Percentiles rank a stretch among this genome's conserved stretches.
phyloP scores from a whole-genome alignment of 805 yeast genomes.

The Monosporozyma aquatica region DNA sequence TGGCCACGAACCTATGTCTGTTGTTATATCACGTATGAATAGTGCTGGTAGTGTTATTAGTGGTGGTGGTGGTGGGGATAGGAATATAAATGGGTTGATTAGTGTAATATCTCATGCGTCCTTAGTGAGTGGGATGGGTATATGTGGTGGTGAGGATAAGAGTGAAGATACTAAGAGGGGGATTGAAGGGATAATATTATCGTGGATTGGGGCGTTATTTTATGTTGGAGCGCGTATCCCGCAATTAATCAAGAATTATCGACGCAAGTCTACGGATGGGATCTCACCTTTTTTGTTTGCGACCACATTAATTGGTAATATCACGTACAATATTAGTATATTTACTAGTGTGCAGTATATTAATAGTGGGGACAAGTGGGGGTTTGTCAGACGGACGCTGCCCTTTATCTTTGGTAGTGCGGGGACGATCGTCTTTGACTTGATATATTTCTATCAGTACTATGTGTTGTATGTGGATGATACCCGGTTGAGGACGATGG shows the following conservation, averaged over 20 bases:
- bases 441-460: slow-evolving; percentile 56
- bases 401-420: slow-evolving; percentile 81
- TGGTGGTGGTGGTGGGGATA: too few species aligned
- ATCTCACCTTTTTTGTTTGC: slow-evolving; percentile 71
- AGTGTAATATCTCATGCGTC: background rate
- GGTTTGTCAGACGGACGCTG: slow-evolving; percentile 56
- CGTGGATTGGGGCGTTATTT: slow-evolving; percentile 73
- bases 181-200: slow-evolving; percentile 42
- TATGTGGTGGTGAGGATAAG: slow-evolving; percentile 3
- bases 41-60: background rate
- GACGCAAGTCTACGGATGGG: slow-evolving; percentile 78
- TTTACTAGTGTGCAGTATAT: slow-evolving; percentile 51
- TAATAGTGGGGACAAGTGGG: slow-evolving; percentile 29
- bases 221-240: slow-evolving; percentile 79
- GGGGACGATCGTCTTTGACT: slow-evolving; percentile 76
- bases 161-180: background rate
- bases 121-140: background rate
- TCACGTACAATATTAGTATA: slow-evolving; percentile 68
- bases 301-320: slow-evolving; percentile 71
- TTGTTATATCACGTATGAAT: slow-evolving; percentile 1
- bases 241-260: slow-evolving; percentile 67
- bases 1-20: slow-evolving; percentile 29
- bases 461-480: slow-evolving; percentile 29
- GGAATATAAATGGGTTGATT: too few species aligned
- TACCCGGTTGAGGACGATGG: slow-evolving; percentile 21